Percentiles rank a stretch among this genome's conserved stretches.
Conservation (phyloP, 192 early-diverging fungal genomes). For the Gaertneriomyces semiglobifer region DNA sequence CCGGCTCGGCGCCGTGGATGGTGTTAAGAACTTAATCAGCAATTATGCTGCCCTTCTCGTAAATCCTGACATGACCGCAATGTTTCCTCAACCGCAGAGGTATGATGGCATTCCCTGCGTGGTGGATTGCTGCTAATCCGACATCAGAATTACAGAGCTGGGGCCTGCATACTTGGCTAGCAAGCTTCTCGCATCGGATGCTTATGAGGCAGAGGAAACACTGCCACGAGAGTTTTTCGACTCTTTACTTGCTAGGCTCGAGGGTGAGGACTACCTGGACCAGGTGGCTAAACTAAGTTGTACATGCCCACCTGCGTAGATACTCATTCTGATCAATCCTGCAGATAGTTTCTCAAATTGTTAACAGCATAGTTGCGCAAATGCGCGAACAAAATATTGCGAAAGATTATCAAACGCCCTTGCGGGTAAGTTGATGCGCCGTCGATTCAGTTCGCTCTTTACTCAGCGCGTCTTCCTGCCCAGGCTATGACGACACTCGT, state of each 20-base stretch:
- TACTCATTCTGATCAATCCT: too few relatives aligned
- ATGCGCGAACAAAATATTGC: slow-evolving; percentile 47
- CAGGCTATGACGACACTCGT: slow-evolving; percentile 52
- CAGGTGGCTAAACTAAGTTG: background rate
- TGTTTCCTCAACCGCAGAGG: slow-evolving; percentile 73
- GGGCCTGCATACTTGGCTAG: slow-evolving; percentile 40
- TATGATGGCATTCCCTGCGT: slow-evolving; percentile 24
- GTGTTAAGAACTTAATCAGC: slow-evolving; percentile 61
- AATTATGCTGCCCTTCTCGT: slow-evolving; percentile 81
- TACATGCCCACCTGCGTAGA: too few relatives aligned
- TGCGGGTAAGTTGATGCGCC: slow-evolving; percentile 40
- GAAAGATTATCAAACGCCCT: slow-evolving; percentile 46
- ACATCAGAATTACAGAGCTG: slow-evolving; percentile 26
- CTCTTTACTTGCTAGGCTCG: slow-evolving; percentile 57
- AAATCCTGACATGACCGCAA: slow-evolving; percentile 74
- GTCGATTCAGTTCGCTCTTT: background rate
- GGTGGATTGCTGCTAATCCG: slow-evolving; percentile 12
- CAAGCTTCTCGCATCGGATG: slow-evolving; percentile 50
- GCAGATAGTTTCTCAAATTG: slow-evolving; percentile 55
- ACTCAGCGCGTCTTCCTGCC: slow-evolving; percentile 2
- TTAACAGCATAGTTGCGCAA: slow-evolving; percentile 47
- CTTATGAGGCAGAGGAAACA: slow-evolving; percentile 53
- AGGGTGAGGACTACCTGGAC: slow-evolving; percentile 49
- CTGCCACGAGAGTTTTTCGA: slow-evolving; percentile 64
- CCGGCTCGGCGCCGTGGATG: slow-evolving; percentile 60